Evolutionary conservation across 441 rosid genomes (phyloP), one percentile per base, ranked within the genome.

Genomic region (Breynia disticha): DNA sequence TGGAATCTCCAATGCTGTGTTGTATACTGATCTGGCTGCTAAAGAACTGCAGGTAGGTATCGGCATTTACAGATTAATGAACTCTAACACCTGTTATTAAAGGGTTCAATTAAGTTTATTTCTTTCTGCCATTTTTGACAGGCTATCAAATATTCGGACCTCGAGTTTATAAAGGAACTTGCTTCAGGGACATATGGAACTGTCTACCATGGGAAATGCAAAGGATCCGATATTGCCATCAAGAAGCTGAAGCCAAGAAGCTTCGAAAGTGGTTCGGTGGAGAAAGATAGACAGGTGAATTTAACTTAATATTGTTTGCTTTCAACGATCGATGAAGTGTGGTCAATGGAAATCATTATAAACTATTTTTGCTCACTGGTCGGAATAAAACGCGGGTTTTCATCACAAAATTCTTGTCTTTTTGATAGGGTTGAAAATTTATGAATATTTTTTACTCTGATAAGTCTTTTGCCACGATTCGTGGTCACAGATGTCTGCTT

Each of bases 141-240:
- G 80, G 61, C 60, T 5, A 72, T 75, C 24, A 69, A 61, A 61
- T 41, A 46, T 24, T 55, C 65, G 45, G 80, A 75, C 12, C 67
- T 75, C 47, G 77, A 72, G 52, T 54, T 58, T 45, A 35, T 66
- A 20, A 63, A 28, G 55, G 80, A 68, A 59, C 68, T 75, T 7
- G 77, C 75, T 57, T 63, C 74, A 3, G 80, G 80, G 28, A 57
- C 72, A 12, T 75, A 54, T 63, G 80, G 80, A 41, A 58, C 75
- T 11, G 75, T 75, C 7, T 69, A 55, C 58, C 42, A 72, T 58
- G 75, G 80, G 52, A 75, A 75, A 59, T 75, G 79, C 76, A 75
- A 38, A 54, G 79, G 79, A 16, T 62, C 76, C 43, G 72, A 59
- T 60, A 76, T 71, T 47, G 79, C 76, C 22, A 68, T 75, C 24